Evolutionary conservation across 768 basidiomycete species (phyloP).

Genomic region (Mrakia blollopis): DNA sequence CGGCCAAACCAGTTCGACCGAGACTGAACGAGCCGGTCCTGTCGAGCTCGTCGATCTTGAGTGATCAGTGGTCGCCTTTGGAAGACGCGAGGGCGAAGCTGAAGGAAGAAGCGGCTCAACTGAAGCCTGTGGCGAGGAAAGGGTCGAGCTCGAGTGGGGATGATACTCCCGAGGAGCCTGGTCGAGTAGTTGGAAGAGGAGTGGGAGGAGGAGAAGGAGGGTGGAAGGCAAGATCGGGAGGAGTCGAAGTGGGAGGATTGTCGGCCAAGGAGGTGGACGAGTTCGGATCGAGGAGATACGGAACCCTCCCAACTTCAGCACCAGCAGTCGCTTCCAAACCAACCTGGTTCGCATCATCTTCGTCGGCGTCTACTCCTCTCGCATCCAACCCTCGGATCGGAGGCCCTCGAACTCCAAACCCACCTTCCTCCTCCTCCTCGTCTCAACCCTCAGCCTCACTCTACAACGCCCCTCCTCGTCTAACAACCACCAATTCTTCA

Average conservation of each 20-base stretch:
- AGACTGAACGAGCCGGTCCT: background rate
- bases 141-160: slow-evolving; percentile 14
- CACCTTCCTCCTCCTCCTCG: too few species aligned
- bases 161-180: background rate
- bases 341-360: background rate
- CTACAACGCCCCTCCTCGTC: background rate
- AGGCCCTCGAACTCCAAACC: background rate
- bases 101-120: background rate
- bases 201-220: background rate
- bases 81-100: slow-evolving; percentile 19
- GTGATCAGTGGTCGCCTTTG: slow-evolving; percentile 28
- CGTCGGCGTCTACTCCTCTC: background rate
- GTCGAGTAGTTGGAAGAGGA: background rate
- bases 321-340: background rate
- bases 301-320: background rate
- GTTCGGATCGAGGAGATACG: background rate
- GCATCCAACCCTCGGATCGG: background rate
- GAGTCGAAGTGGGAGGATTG: background rate
- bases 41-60: slow-evolving; percentile 24
- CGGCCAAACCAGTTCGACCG: background rate
- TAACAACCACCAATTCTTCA: background rate
- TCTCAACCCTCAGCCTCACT: background rate
- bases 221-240: background rate
- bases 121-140: background rate
- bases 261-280: background rate